Base-by-base conservation (phyloP, 1,139 yeast species). In the Lodderomyces metapsilosis region DNA sequence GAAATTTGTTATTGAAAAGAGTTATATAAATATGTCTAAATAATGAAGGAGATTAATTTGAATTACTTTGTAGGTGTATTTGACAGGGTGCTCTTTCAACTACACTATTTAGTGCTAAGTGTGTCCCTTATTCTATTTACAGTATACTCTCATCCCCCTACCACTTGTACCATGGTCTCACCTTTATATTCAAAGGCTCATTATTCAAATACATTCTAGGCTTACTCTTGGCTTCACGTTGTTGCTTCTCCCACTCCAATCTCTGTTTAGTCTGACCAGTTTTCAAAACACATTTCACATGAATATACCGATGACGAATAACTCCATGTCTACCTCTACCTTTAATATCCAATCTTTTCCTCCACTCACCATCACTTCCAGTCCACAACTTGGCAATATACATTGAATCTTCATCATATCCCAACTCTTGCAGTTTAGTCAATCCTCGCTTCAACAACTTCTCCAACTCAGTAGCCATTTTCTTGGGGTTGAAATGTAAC, bases 261-360 rank as follows among this genome's bases (percentile, higher is more conserved):
- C 95, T 77, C 44, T 66, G 62, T 53, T 70, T 68, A 17, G 94
- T 84, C 52, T 80, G 78, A 36, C 74, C 69, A 6, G 86, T 74
- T 60, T 82, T 84, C 49, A 91, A 71, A 47, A 91, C 74, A 40
- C 87, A 88, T 64, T 85, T 82, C 38, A 91, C 80, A 61, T 92
- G 96, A 43, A 88, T 79, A 60, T 78, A 84, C 49, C 85, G 81
- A 59, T 88, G 95, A 34, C 74, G 76, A 40, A 87, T 77, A 41
- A 86, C 66, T 58, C 98, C 98, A 31, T 78, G 73, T 62, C 96
- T 80, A 50, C 97, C 97, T 69, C 98, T 82, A 48, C 94, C 96
- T 68, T 88, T 89, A 57, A 78, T 74, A 52, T 91, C 96, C n/a
- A 82, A 64, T 60, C 94, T 78, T 62, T 79, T 84, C 39, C 61